A percentile compares a stretch with the other conserved stretches of the same genome.
Conservation (phyloP, 495 filamentous ascomycete species). For the Aspergillus panamensis region DNA sequence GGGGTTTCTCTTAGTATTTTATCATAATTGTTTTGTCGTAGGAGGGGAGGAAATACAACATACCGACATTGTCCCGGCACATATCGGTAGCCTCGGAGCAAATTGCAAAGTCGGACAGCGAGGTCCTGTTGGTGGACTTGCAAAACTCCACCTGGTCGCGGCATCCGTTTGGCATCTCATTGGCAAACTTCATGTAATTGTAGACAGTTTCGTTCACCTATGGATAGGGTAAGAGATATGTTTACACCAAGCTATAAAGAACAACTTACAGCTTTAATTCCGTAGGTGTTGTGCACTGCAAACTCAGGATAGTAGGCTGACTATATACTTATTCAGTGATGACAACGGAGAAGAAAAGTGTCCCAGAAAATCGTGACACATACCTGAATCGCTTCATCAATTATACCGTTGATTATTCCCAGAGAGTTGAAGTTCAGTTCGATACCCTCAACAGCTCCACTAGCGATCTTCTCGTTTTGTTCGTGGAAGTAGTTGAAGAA, state of each 20-base stretch:
- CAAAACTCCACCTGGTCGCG: slow-evolving; percentile 53
- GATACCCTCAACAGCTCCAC: slow-evolving; percentile 33
- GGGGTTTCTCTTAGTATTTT: slow-evolving; percentile 19
- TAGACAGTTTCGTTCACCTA: slow-evolving; percentile 55
- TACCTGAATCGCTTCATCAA: slow-evolving; percentile 64
- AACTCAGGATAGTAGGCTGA: slow-evolving; percentile 63
- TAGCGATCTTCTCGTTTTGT: slow-evolving; percentile 56
- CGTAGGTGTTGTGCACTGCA: slow-evolving; percentile 70
- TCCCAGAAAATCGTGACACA: not conserved
- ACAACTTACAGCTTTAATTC: slow-evolving; percentile 55
- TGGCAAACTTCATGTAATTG: slow-evolving; percentile 47
- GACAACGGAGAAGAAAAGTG: not conserved
- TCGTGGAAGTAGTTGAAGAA: slow-evolving; percentile 56
- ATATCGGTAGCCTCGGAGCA: slow-evolving; percentile 41
- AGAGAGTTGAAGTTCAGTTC: slow-evolving; percentile 47
- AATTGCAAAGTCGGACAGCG: slow-evolving; percentile 36
- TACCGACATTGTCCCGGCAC: slow-evolving; percentile 44
- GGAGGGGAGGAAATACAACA: slow-evolving; percentile 26
- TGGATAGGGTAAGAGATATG: slow-evolving; percentile 1
- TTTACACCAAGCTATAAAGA: slow-evolving; percentile 29
- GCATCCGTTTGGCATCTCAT: slow-evolving; percentile 55
- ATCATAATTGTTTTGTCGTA: slow-evolving; percentile 28
- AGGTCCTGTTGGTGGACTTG: slow-evolving; percentile 40
- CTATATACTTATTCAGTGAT: slow-evolving; percentile 10
- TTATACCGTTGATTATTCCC: slow-evolving; percentile 66